Evolutionary conservation across 768 basidiomycete genomes (phyloP).

Genomic region (Dioszegia hungarica): DNA sequence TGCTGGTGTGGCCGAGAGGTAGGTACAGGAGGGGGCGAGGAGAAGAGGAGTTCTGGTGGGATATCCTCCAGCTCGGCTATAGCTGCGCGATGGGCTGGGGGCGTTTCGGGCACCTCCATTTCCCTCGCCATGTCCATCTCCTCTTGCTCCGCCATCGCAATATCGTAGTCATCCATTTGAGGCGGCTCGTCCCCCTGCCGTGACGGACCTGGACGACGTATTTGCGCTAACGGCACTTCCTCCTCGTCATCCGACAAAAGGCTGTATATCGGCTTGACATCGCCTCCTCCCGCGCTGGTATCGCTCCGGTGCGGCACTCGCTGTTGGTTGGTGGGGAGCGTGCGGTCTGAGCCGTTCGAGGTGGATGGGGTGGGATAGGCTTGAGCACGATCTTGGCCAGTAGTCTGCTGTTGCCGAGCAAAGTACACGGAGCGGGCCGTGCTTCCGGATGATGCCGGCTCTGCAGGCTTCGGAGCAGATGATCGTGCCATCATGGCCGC

Average conservation of each 20-base stretch:
- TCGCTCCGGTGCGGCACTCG: neutral
- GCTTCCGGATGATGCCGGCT: neutral
- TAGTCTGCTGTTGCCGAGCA: neutral
- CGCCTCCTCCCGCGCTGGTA: neutral
- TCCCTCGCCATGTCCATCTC: neutral
- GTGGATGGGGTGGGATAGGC: constrained; percentile 13
- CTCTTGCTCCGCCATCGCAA: constrained; percentile 19
- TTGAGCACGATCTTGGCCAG: too few relatives aligned
- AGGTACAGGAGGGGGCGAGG: constrained; percentile 7
- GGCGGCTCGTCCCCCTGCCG: constrained; percentile 7
- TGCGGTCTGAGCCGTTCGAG: neutral
- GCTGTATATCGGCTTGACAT: neutral
- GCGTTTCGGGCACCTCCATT: constrained; percentile 16
- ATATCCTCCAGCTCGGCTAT: constrained; percentile 25
- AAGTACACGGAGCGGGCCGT: neutral
- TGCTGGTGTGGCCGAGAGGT: constrained; percentile 7
- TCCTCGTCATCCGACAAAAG: constrained; percentile 12
- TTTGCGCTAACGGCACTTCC: constrained; percentile 7
- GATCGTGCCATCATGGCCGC: neutral
- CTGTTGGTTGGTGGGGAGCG: neutral
- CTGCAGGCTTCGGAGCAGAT: neutral
- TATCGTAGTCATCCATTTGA: constrained; percentile 18
- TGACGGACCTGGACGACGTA: neutral
- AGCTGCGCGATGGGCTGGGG: constrained; percentile 6
- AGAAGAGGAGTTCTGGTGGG: constrained; percentile 19